Evolutionary conservation across 2,329 filamentous ascomycete species (phyloP), one percentile per base, ranked within the genome.

Genomic region (Aspergillus pseudoglaucus): DNA sequence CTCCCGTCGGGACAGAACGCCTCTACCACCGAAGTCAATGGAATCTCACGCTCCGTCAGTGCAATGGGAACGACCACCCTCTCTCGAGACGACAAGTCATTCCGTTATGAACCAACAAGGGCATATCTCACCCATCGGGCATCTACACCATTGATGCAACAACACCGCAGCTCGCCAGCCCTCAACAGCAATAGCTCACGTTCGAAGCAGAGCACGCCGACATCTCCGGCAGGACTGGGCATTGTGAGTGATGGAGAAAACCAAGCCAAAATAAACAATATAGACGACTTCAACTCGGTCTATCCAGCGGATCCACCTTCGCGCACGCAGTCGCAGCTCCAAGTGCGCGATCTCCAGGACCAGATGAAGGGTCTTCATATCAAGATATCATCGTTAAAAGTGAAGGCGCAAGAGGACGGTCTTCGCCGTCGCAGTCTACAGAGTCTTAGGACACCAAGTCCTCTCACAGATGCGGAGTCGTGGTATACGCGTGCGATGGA

Each of bases 291-390:
- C 38, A 64, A 67, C 43, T 75, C 44, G 1, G 61, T 57, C 10
- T 65, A 67, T 42, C 63, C 67, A n/a, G 55, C 62, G 3, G 64
- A 74, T 39, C 76, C 75, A 1, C 67, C 85, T 7, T 79, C 79
- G 22, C 78, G 87, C 15, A 84, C 87, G 2, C 76, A 82, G 12
- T 91, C 88, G 1, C 82, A 82, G n/a, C 78, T 84, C 12, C 84
- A 87, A 60, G 82, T 88, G 61, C 82, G 84, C 7, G 80, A 82
- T 59, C 74, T 95, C 39, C 88, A 88, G 51, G 85, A 89, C 55
- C 89, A 95, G 64, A 88, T 95, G 80, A 83, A 86, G 47, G 88
- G 87, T 46, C 75, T 95, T 42, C 90, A 90, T 62, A 88, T 87
- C 50, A 88, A 89, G 59, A 90, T 95, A 32, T 90, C 88, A 1